Base-by-base conservation (phyloP, 306 rosid genomes). In the Senna siamea region DNA sequence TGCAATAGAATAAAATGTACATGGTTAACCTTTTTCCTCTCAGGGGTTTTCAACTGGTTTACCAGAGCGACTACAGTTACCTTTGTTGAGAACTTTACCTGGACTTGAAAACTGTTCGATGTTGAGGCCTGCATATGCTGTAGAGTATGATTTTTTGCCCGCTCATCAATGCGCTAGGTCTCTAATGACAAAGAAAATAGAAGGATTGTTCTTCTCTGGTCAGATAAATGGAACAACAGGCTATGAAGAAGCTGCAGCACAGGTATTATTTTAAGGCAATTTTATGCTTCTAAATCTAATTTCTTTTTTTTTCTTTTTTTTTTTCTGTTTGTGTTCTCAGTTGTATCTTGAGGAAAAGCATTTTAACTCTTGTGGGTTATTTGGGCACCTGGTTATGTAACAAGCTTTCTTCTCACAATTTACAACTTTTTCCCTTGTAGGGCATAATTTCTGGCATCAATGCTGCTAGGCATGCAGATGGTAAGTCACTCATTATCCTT, bases 181-280 rank as follows among this genome's bases (percentile, higher is more conserved):
- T 84, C 96, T 93, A 32, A 93, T 91, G 98, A 93, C 98, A 6
- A 93, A 93, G 88, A 93, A 84, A 85, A 81, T 93, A 57, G 87
- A 83, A 77, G 97, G 98, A 38, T 87, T 93, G 84, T 93, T 93
- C 88, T 91, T 93, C 87, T 91, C 98, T 46, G 98, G 98, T 81
- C 98, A 93, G 88, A 91, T 91, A 82, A 93, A 93, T 79, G 97
- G 98, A 76, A 93, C 98, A 60, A 93, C 98, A 4, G 98, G 98
- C 81, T 89, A 93, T 70, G 98, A 93, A 88, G 98, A 93, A 80
- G 98, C 98, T 63, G 97, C 97, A 34, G 96, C 98, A 23, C 98
- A 93, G 87, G 98, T 91, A 73, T 80, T 57, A 72, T 43, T 72
- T 54, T 77, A 69, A 70, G 41, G 73, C 44, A 57, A 55, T 50